Base-by-base conservation (phyloP, 2,329 filamentous ascomycete genomes). In the Apiospora koreana region DNA sequence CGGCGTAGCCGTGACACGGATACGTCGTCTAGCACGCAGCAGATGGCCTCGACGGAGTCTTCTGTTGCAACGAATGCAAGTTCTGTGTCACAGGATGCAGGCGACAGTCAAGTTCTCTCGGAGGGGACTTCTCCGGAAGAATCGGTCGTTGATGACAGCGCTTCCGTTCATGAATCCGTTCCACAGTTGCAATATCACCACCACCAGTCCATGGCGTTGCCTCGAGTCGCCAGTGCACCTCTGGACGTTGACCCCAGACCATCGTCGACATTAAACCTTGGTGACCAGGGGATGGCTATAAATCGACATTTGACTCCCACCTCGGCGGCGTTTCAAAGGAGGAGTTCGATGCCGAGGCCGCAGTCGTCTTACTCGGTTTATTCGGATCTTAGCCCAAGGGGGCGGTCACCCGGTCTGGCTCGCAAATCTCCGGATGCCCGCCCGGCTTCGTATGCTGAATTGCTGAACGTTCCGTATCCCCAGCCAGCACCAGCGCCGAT, bases 291-390 rank as follows among this genome's bases (percentile, higher is more conserved):
- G 21, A 80, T 83, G 3, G 82, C 83, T 43, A 86, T 88, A 71
- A 88, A 89, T 73, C 89, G 90, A 65, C 89, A 92, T 78, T 82
- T 93, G 45, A 90, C 90, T 3, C 90, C 88, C 31, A 89, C 81
- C 62, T 86, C 87, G 16, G 82, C 84, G 75, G 83, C 85, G 75
- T 83, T 87, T 31, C 54, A 62, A 74, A 83, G 86, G 75, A 83
- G 89, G 76, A 89, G 84, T 71, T 89, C 88, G 18, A 79, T 92
- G 72, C 87, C 88, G 50, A 87, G 95, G 68, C 94, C 94, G 6
- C 86, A 86, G 31, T 97, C 95, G 16, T 86, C 91, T 6, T 95
- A 94, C 80, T 96, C 93, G 2, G 86, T 88, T 18, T 88, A 88
- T 65, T 94, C 93, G 21, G 94, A 97, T 65, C 82, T 89, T 72